Percentiles rank a stretch among this genome's conserved stretches.
phyloP scores from a whole-genome alignment of 1,284 basidiomycete genomes.

The Heterobasidion annosum region DNA sequence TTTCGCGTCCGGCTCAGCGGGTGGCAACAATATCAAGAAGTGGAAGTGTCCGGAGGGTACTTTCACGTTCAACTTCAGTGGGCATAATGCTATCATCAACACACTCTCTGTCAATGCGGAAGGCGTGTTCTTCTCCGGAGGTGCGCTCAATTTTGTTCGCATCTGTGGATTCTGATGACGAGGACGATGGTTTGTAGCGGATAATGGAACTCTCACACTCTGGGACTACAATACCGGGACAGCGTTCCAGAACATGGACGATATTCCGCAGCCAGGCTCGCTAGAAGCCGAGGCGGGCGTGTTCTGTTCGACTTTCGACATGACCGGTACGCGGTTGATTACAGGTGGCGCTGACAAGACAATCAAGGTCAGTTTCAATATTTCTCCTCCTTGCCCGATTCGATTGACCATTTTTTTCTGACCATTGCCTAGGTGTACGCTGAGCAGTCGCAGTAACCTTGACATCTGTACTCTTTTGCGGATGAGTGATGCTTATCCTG shows the following conservation, averaged over 20 bases:
- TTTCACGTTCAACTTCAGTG: constrained; percentile 93
- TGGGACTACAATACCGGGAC: constrained; percentile 96
- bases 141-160: constrained; percentile 32
- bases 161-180: neutral
- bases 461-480: too few species aligned
- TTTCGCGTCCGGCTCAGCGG: constrained; percentile 91
- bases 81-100: constrained; percentile 97
- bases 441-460: too few species aligned
- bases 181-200: constrained; percentile 36
- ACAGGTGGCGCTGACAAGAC: constrained; percentile 99
- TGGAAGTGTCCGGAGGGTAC: constrained; percentile 97
- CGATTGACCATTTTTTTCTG: too few species aligned
- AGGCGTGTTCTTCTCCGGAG: constrained; percentile 95
- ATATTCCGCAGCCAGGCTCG: constrained; percentile 94
- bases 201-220: constrained; percentile 83
- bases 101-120: constrained; percentile 91
- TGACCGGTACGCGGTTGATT: constrained; percentile 90
- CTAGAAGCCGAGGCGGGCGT: constrained; percentile 93
- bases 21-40: constrained; percentile 98
- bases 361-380: constrained; percentile 61
- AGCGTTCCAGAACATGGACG: constrained; percentile 91
- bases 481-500: too few species aligned
- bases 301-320: constrained; percentile 95
- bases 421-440: too few species aligned
- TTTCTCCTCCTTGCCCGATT: too few species aligned